Evolutionary conservation across 345 rosid species (phyloP), one percentile per base, ranked within the genome.

Genomic region (Ailanthus altissimus): DNA sequence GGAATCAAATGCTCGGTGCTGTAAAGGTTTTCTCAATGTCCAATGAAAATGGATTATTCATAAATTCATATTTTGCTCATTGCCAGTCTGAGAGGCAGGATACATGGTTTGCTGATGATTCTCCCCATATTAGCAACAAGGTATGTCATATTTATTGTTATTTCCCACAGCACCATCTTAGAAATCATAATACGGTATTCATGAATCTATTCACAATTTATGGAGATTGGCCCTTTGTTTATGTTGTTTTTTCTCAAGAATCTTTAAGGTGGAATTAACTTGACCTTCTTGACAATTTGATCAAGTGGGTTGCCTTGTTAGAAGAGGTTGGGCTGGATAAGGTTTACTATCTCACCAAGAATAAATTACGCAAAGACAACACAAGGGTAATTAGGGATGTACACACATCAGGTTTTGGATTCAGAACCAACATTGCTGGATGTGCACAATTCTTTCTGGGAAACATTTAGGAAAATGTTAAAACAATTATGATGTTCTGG

Each of bases 41-140:
- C 6, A 75, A 67, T 60, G 82, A 84, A 64, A 91, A 90, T 61
- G 99, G 99, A 28, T 49, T 92, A 60, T 95, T 93, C 84, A 88
- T 93, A 80, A 95, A 95, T 79, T 95, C 98, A 16, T 95, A 97
- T 71, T 95, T 93, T 46, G 92, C 98, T 5, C 99, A 95, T 74
- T 93, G 98, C 86, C 98, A 95, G 72, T 83, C 97, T 0, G 97
- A 93, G 84, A 86, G 86, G 74, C 97, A 92, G 38, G 98, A 92
- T 66, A 90, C 98, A 20, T 95, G 98, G 99, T 86, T 88, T 64
- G 91, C 90, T n/a, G 81, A 82, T 43, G 86, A 90, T 85, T 92
- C 98, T 83, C 99, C 97, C 25, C 79, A 68, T 21, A 61, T 93
- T 23, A 71, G 77, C 43, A 84, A 85, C 71, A 90, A 86, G 95